Conservation (phyloP, 2,329 filamentous ascomycete species). For the Sphaerulina musiva region DNA sequence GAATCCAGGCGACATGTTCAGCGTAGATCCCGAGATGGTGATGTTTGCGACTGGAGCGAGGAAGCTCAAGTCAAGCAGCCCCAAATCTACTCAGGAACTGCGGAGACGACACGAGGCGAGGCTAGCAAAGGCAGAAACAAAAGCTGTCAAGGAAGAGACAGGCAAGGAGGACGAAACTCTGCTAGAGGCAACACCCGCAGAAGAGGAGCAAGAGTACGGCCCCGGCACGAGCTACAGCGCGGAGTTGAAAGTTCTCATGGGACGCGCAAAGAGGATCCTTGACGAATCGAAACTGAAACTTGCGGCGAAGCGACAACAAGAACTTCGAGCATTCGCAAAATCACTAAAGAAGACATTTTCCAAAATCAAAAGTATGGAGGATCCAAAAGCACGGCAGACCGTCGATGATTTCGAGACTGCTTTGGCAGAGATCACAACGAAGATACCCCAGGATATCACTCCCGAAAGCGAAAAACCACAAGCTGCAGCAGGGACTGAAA, state of each 20-base stretch:
- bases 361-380: conserved; percentile 38
- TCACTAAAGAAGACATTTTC: conserved; percentile 58
- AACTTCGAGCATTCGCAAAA: conserved; percentile 65
- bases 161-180: conserved; percentile 18
- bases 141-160: conserved; percentile 16
- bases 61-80: conserved; percentile 29
- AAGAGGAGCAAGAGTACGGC: conserved; percentile 9
- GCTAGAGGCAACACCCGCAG: conserved; percentile 18
- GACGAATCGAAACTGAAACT: conserved; percentile 46
- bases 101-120: conserved; percentile 14
- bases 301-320: conserved; percentile 66
- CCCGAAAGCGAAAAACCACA: conserved; percentile 13
- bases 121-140: conserved; percentile 21
- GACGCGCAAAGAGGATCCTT: conserved; percentile 56
- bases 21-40: conserved; percentile 83
- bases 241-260: conserved; percentile 50
- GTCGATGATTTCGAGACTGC: conserved; percentile 33
- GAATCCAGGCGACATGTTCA: conserved; percentile 97
- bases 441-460: conserved; percentile 39
- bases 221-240: conserved; percentile 24
- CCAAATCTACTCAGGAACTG: conserved; percentile 24
- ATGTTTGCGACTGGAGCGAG: conserved; percentile 76
- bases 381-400: conserved; percentile 21
- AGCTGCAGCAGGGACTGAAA: conserved; percentile 22
- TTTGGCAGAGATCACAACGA: conserved; percentile 35